These are phyloP conservation scores for Sarocladium strictum DNA, from an alignment of 2,329 filamentous ascomycete genomes.

Conservation along the genomic window DNA sequence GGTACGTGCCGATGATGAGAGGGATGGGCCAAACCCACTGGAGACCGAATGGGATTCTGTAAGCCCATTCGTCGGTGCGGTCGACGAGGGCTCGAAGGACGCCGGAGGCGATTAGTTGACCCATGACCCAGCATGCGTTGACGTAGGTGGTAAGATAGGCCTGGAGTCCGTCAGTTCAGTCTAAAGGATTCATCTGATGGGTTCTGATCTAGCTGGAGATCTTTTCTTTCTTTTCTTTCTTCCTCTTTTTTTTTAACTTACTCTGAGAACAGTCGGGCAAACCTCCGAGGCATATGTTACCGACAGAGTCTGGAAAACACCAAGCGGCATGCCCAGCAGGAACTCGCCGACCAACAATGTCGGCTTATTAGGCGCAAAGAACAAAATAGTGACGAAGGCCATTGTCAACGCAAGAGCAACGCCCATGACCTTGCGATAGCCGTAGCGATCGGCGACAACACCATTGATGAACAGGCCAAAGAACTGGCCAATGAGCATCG, in stretches of 20 bases:
- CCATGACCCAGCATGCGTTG: constrained; percentile 45
- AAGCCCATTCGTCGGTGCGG: constrained; percentile 34
- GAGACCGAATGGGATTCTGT: constrained; percentile 41
- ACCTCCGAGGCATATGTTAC: constrained; percentile 62
- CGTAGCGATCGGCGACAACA: constrained; percentile 53
- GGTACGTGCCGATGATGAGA: constrained; percentile 33
- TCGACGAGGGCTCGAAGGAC: constrained; percentile 34
- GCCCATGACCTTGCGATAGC: constrained; percentile 55
- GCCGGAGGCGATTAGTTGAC: constrained; percentile 39
- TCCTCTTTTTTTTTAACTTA: constrained; percentile 12
- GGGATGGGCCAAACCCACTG: constrained; percentile 45
- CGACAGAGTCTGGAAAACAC: constrained; percentile 45
- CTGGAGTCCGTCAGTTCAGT: background rate
- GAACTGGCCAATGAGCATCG: constrained; percentile 53
- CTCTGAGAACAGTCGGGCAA: constrained; percentile 44
- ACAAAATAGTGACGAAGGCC: constrained; percentile 53
- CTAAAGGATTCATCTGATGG: no score
- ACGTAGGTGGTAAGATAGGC: constrained; percentile 35
- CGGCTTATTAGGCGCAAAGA: constrained; percentile 49
- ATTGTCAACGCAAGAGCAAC: constrained; percentile 41
- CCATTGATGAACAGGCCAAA: constrained; percentile 57
- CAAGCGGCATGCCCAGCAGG: constrained; percentile 50
- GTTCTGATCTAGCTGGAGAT: background rate
- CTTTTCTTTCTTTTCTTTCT: constrained; percentile 11
- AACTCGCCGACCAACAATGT: constrained; percentile 51